Evolutionary conservation across 257 asterid genomes (phyloP).

Genomic region (Parsonsia alboflavescens): DNA sequence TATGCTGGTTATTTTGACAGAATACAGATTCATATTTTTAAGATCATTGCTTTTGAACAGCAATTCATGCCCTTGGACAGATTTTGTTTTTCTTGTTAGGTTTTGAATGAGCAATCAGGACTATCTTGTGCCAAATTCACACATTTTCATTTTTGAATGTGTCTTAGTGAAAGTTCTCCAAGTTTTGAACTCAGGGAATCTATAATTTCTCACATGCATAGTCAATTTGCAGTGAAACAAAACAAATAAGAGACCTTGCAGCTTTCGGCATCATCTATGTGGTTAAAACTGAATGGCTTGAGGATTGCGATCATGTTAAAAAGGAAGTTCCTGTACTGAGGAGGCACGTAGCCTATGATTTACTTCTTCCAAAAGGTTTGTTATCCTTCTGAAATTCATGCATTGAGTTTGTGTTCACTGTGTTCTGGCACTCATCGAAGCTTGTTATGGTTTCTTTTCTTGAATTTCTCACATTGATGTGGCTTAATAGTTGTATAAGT

Average conservation of each 20-base stretch:
- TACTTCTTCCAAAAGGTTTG: slow-evolving; percentile 86
- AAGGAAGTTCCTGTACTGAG: slow-evolving; percentile 74
- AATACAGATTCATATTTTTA: not conserved
- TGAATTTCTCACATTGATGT: slow-evolving; percentile 17
- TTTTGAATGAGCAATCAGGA: not conserved
- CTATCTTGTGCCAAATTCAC: not conserved
- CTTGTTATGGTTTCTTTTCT: not conserved
- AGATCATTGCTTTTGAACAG: slow-evolving; percentile 1
- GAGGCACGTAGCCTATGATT: slow-evolving; percentile 78
- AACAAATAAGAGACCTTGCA: slow-evolving; percentile 70
- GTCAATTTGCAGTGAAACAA: slow-evolving; percentile 68
- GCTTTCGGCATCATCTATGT: slow-evolving; percentile 73
- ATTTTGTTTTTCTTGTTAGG: not conserved
- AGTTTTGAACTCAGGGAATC: no score
- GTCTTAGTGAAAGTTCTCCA: not conserved
- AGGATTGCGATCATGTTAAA: slow-evolving; percentile 65
- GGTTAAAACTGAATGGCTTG: slow-evolving; percentile 81
- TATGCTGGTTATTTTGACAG: not conserved
- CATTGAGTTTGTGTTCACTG: not conserved
- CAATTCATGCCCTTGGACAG: not conserved
- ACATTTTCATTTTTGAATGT: not conserved
- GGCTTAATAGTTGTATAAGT: slow-evolving; percentile 1
- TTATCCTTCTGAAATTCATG: not conserved
- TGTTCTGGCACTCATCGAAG: not conserved
- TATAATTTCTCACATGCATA: slow-evolving; percentile 14